A percentile compares a stretch with the other conserved stretches of the same genome.
Evolutionary conservation across 768 basidiomycete genomes (phyloP).

Genomic region (Calvatia gigantea): DNA sequence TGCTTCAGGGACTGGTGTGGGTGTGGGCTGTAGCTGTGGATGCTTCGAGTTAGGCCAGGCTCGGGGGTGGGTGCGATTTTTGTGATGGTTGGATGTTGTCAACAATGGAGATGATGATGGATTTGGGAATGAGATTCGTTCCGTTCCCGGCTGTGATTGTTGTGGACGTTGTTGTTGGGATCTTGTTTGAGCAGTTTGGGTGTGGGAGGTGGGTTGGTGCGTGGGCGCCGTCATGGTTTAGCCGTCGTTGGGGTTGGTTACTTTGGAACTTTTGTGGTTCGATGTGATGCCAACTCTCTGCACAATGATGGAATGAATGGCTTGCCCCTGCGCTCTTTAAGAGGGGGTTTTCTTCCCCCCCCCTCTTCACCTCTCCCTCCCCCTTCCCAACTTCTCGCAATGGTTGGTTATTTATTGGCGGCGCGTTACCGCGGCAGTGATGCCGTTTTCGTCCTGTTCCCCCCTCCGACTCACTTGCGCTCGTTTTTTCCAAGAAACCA

Average conservation of each 20-base stretch:
- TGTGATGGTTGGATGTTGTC: too few relatives aligned
- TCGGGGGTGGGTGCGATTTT: conserved; percentile 6
- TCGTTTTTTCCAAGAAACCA: background rate
- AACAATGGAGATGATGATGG: background rate
- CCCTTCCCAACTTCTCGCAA: background rate
- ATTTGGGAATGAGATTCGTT: background rate
- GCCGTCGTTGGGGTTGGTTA: too few relatives aligned
- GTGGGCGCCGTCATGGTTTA: background rate
- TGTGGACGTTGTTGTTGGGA: conserved; percentile 1
- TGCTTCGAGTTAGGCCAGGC: conserved; percentile 10
- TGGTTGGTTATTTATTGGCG: background rate
- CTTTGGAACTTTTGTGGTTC: too few relatives aligned
- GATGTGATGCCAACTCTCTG: too few relatives aligned
- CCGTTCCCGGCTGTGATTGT: conserved; percentile 5
- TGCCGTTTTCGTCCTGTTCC: background rate
- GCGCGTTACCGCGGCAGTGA: background rate
- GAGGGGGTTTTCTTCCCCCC: background rate
- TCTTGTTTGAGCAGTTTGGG: background rate
- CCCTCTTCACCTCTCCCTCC: background rate
- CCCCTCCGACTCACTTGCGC: background rate
- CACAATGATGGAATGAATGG: too few relatives aligned
- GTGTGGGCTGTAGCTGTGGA: background rate
- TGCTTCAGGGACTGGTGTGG: background rate
- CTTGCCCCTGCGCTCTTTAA: too few relatives aligned
- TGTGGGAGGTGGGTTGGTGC: background rate